Evolutionary conservation across 2,329 filamentous ascomycete genomes (phyloP).

Genomic region (Diplodia corticola): DNA sequence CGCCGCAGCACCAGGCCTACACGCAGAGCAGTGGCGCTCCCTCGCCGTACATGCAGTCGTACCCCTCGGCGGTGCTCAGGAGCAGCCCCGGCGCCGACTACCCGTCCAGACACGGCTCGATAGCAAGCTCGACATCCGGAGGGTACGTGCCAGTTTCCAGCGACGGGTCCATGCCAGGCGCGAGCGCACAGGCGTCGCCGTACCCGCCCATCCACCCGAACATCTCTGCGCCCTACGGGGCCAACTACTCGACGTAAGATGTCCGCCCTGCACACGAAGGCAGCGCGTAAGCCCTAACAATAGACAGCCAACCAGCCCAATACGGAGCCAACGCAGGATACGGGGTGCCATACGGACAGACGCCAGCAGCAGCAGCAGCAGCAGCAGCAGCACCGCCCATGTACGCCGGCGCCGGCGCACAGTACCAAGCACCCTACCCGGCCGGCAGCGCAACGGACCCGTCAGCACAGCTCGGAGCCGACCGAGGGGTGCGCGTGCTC

Average conservation of each 20-base stretch:
- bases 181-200: slow-evolving; percentile 33
- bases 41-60: slow-evolving; percentile 21
- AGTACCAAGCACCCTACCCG: slow-evolving; percentile 34
- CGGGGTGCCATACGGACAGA: slow-evolving; percentile 29
- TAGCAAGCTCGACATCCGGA: slow-evolving; percentile 33
- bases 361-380: slow-evolving; percentile 31
- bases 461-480: slow-evolving; percentile 28
- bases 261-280: background rate
- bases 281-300: background rate
- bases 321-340: slow-evolving; percentile 38
- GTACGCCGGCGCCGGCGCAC: slow-evolving; percentile 36
- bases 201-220: slow-evolving; percentile 37
- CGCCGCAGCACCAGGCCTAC: slow-evolving; percentile 18
- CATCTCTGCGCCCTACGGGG: slow-evolving; percentile 33
- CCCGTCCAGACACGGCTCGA: slow-evolving; percentile 23
- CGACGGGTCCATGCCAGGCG: slow-evolving; percentile 30
- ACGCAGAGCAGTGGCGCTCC: slow-evolving; percentile 21
- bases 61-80: slow-evolving; percentile 13
- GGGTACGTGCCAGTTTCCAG: slow-evolving; percentile 28
- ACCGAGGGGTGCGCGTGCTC: slow-evolving; percentile 63
- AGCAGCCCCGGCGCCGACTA: slow-evolving; percentile 21
- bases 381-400: slow-evolving; percentile 36
- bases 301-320: slow-evolving; percentile 30
- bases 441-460: slow-evolving; percentile 29
- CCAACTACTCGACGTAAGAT: slow-evolving; percentile 37